Evolutionary conservation across 2,329 filamentous ascomycete species (phyloP).

Genomic region (Amauroascus niger): DNA sequence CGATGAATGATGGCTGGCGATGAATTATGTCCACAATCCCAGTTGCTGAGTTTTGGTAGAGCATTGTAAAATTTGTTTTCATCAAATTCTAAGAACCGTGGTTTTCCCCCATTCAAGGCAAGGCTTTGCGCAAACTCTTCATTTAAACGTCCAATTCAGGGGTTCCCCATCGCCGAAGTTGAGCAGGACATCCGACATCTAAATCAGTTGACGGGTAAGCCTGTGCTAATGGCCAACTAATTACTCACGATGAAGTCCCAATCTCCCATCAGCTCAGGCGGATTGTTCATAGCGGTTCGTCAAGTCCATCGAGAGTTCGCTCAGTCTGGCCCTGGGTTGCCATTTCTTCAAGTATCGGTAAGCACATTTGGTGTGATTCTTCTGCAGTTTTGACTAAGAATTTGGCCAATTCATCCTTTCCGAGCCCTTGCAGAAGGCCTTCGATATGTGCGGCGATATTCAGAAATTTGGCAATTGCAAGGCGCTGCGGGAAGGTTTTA

Average conservation of each 20-base stretch:
- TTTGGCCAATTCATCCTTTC: no score
- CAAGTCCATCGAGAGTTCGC: slow-evolving; percentile 11
- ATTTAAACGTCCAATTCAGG: slow-evolving; percentile 17
- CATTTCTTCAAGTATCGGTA: slow-evolving; percentile 22
- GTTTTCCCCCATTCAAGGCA: no score
- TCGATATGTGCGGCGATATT: slow-evolving; percentile 25
- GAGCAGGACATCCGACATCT: slow-evolving; percentile 27
- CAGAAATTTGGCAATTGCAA: slow-evolving; percentile 38
- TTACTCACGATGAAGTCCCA: slow-evolving; percentile 39
- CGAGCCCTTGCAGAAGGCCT: no score
- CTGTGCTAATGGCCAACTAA: no score
- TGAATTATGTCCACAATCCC: no score
- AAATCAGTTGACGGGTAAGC: no score
- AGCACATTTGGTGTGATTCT: slow-evolving; percentile 21
- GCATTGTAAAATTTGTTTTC: no score
- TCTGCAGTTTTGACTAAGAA: no score
- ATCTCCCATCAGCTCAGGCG: slow-evolving; percentile 27
- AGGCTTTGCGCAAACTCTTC: no score
- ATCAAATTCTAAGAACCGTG: no score
- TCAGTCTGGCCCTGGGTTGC: slow-evolving; percentile 15
- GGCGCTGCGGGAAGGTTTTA: slow-evolving; percentile 37
- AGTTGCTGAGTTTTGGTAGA: no score
- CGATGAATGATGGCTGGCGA: no score
- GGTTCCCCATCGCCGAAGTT: slow-evolving; percentile 20
- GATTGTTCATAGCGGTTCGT: slow-evolving; percentile 21